Evolutionary conservation across 2,329 filamentous ascomycete species (phyloP), one percentile per base, ranked within the genome.

Genomic region (Ophiostoma montium): DNA sequence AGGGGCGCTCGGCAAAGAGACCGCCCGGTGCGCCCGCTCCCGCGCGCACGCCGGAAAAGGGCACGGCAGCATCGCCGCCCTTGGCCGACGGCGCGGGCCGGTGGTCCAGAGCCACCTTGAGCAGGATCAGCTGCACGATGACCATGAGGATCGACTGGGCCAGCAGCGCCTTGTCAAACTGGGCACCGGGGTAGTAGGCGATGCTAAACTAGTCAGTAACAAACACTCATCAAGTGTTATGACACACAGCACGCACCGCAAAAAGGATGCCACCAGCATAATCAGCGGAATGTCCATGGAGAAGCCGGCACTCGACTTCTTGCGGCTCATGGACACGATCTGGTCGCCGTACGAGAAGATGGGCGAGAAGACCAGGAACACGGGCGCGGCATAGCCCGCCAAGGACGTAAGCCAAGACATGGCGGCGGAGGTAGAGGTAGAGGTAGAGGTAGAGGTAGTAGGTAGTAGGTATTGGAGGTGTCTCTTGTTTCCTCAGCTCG

Each of bases 251-350:
- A 51, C 67, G 43, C 60, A 82, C 76, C 78, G 78, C 49, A 82
- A 65, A 49, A 84, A 66, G 3, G 79, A 84, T 27, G 80, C 78
- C 48, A 83, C 71, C 46, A 84, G 74, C 80, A 84, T 84, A 53
- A 84, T 84, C 50, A 84, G 66, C 31, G 80, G 80, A 41, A 83
- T 84, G 58, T 84, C 80, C 54, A 84, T 70, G 16, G 80, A 84
- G 65, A 56, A 56, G 8, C 54, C 55, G 0, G 54, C 54, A 49
- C 78, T 83, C 39, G 77, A 78, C 62, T 75, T 78, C 50, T 66
- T 70, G 57, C 73, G 69, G 58, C 81, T 72, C 74, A 84, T 84
- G 33, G 79, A 74, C 43, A 78, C 59, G 23, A 75, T 77, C 66
- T 82, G 78, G 65, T 83, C 79, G 58, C 72, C 71, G 62, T 82